phyloP scores from a whole-genome alignment of 2,329 filamentous ascomycete genomes.

The Monosporascus sp. region DNA sequence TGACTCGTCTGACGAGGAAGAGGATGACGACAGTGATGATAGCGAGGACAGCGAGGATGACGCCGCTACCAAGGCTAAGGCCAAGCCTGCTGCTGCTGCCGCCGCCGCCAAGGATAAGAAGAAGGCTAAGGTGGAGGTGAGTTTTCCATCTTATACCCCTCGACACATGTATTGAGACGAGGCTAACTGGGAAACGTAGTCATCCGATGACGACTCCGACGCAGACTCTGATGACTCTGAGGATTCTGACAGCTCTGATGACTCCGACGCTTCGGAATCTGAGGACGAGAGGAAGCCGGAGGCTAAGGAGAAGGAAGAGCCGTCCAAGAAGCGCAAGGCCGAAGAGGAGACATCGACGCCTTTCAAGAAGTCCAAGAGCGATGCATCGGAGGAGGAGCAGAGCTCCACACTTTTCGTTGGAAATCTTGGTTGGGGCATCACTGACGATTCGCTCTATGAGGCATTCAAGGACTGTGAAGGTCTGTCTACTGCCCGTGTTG shows the following conservation, averaged over 20 bases:
- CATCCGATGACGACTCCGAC: conserved; percentile 19
- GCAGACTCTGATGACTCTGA: conserved; percentile 26
- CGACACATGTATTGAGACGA: background rate
- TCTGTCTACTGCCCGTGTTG: conserved; percentile 68
- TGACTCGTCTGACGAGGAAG: conserved; percentile 29
- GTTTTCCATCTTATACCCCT: conserved; percentile 5
- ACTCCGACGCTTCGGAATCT: conserved; percentile 29
- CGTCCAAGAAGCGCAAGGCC: conserved; percentile 64
- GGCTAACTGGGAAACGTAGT: background rate
- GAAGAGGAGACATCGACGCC: conserved; percentile 42
- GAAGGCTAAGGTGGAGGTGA: conserved; percentile 23
- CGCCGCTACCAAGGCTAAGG: conserved; percentile 17
- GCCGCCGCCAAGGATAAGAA: conserved; percentile 19
- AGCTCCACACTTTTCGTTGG: conserved; percentile 75
- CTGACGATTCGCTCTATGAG: conserved; percentile 73
- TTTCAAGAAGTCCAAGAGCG: conserved; percentile 65
- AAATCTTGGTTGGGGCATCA: conserved; percentile 85
- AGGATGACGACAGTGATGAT: conserved; percentile 23
- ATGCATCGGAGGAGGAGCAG: conserved; percentile 40
- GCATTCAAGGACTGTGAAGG: conserved; percentile 79
- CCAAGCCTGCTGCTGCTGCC: conserved; percentile 16
- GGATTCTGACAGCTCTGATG: conserved; percentile 24
- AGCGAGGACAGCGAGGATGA: conserved; percentile 20
- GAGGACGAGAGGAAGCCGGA: conserved; percentile 38
- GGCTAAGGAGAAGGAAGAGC: conserved; percentile 30